Conservation (phyloP, 768 basidiomycete species). For the Pulveroboletus sp. region DNA sequence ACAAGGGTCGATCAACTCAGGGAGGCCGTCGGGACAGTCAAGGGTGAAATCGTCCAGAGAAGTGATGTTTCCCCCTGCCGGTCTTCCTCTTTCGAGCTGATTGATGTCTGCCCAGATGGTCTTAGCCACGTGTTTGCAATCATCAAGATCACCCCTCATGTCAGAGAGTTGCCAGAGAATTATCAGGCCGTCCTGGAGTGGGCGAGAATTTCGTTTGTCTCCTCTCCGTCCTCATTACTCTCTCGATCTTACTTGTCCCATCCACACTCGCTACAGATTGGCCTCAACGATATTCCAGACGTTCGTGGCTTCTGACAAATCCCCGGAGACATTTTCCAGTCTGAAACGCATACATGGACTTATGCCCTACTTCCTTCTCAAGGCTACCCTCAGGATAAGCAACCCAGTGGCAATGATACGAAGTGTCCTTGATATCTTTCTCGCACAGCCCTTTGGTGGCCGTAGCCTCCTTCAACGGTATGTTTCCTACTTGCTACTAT, state of each 20-base stretch:
- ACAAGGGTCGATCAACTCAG: conserved; percentile 80
- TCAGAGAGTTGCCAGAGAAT: conserved; percentile 73
- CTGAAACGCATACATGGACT: conserved; percentile 91
- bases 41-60: conserved; percentile 89
- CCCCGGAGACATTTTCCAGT: conserved; percentile 81
- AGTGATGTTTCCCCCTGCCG: conserved; percentile 38
- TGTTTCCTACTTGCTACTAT: conserved; percentile 4
- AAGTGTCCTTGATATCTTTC: conserved; percentile 86
- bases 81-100: conserved; percentile 3
- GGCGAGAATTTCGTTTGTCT: conserved; percentile 90
- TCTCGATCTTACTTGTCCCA: conserved; percentile 5
- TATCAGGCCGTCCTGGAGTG: conserved; percentile 92
- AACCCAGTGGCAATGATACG: conserved; percentile 98
- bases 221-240: background rate
- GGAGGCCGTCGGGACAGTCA: conserved; percentile 79
- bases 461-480: conserved; percentile 87
- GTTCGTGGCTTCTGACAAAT: conserved; percentile 88
- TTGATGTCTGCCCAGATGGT: conserved; percentile 54
- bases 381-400: conserved; percentile 83
- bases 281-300: conserved; percentile 96
- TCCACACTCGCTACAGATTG: conserved; percentile 45
- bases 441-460: conserved; percentile 95
- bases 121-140: conserved; percentile 83
- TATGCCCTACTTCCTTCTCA: conserved; percentile 98
- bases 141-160: conserved; percentile 74